Evolutionary conservation across 768 basidiomycete species (phyloP).

Genomic region (Auriscalpium microsporum): DNA sequence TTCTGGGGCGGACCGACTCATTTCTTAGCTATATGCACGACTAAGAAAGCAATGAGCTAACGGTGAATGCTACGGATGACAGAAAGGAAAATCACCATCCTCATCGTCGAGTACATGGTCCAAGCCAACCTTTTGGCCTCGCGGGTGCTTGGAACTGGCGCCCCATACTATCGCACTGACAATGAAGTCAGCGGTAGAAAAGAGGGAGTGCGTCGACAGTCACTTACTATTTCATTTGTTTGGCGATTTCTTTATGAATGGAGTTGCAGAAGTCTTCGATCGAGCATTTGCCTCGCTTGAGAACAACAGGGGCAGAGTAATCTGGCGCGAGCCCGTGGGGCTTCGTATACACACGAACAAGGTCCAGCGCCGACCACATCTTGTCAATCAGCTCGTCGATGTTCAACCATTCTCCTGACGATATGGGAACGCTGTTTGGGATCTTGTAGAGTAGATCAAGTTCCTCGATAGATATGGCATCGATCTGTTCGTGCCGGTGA

Average conservation of each 20-base stretch:
- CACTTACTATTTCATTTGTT: slow-evolving; percentile 92
- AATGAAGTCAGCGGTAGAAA: not conserved
- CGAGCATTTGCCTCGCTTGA: slow-evolving; percentile 51
- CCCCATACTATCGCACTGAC: slow-evolving; percentile 89
- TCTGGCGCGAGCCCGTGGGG: slow-evolving; percentile 88
- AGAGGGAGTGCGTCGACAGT: too few species aligned
- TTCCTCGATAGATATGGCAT: slow-evolving; percentile 97
- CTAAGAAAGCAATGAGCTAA: slow-evolving; percentile 15
- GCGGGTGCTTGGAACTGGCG: slow-evolving; percentile 90
- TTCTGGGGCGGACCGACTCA: too few species aligned
- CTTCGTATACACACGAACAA: slow-evolving; percentile 95
- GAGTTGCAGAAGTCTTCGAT: slow-evolving; percentile 89
- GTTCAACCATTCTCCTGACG: slow-evolving; percentile 92
- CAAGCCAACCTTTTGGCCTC: slow-evolving; percentile 92
- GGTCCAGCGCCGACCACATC: slow-evolving; percentile 91
- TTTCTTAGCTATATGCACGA: slow-evolving; percentile 24
- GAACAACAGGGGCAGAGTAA: slow-evolving; percentile 84
- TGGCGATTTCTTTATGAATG: slow-evolving; percentile 95
- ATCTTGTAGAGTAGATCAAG: slow-evolving; percentile 94
- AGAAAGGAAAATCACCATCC: slow-evolving; percentile 47
- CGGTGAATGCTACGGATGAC: not conserved
- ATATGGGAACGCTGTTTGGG: slow-evolving; percentile 90
- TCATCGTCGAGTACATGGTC: slow-evolving; percentile 85
- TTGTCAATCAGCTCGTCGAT: slow-evolving; percentile 86
- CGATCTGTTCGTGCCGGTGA: slow-evolving; percentile 48